Evolutionary conservation across 805 yeast genomes (phyloP).

Genomic region (Phaffomyces opuntiae): DNA sequence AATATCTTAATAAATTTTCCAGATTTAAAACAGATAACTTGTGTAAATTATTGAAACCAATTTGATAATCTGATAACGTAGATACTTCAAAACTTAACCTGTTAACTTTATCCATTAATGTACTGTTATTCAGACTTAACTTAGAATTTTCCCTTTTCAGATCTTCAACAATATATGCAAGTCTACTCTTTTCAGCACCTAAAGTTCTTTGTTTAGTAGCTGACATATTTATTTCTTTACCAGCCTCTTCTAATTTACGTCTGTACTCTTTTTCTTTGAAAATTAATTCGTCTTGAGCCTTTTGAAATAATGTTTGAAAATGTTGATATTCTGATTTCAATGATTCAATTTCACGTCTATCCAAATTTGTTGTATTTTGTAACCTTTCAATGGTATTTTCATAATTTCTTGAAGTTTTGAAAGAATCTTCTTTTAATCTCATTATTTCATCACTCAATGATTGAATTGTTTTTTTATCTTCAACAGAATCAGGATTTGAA

Average conservation of each 20-base stretch:
- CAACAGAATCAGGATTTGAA: too few relatives aligned
- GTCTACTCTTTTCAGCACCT: constrained; percentile 37
- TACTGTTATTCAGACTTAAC: constrained; percentile 30
- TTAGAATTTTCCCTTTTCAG: constrained; percentile 31
- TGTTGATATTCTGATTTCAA: constrained; percentile 21
- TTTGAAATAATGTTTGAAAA: constrained; percentile 19
- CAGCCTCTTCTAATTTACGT: constrained; percentile 27
- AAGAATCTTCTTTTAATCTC: constrained; percentile 8
- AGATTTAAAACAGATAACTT: constrained; percentile 38
- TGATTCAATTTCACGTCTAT: constrained; percentile 13
- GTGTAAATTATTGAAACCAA: constrained; percentile 36
- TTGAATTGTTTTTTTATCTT: constrained; percentile 5
- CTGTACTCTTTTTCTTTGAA: constrained; percentile 28
- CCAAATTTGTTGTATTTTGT: constrained; percentile 7
- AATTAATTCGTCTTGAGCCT: constrained; percentile 13
- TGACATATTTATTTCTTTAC: constrained; percentile 32
- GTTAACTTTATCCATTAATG: constrained; percentile 33
- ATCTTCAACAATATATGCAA: constrained; percentile 35
- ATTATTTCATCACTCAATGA: constrained; percentile 14
- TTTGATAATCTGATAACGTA: constrained; percentile 27
- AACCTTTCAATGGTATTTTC: constrained; percentile 11
- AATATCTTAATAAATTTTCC: constrained; percentile 41
- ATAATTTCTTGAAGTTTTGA: constrained; percentile 7
- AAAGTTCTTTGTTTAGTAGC: constrained; percentile 37
- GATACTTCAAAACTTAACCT: constrained; percentile 22